Base-by-base conservation (phyloP, 1,284 basidiomycete species). In the Pisolithus thermaeus region DNA sequence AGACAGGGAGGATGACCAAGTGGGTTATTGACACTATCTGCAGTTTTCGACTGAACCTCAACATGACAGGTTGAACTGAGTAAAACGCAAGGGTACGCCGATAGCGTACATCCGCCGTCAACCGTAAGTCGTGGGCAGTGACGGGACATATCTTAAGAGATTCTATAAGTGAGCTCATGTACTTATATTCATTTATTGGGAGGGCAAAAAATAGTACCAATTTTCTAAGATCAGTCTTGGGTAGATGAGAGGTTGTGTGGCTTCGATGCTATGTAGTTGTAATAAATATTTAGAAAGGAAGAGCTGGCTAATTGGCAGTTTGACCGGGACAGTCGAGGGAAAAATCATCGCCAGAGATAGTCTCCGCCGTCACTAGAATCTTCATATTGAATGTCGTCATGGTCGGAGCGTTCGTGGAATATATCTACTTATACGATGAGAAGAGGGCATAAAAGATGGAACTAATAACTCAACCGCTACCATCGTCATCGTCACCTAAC, bases 401-500 rank as follows among this genome's bases (percentile, higher is more conserved):
- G 25, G 7, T 43, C 42, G 14, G 42, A 43, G 42, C 28, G 12
- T 25, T 67, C 56, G 20, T 66, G 54, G 48, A 69, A 65, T 2
- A 61, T 52, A 22, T 66, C 64, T 66, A 47, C 2, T 38, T 36
- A 35, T 20, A 40, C 37, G 11, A 16, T 39, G 27, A 49, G 25
- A 52, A 54, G 36, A 55, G 56, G 16, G 22, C 41, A 41, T 36
- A 38, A 46, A 37, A 46, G 11, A 11, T 42, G 23, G n/a, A 38
- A 18, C 46, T 16, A 11, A 27, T 18, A 30, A 55, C 37, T 27
- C 46, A 45, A 77, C 73, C 76, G 60, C 74, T 76, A n/a, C 42
- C 42, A n/a, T 43, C 27, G 25, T 25, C 23, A 23, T 27, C 40
- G 6, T 27, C 25, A 23, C 7, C 20, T n/a, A 23, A 20, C 30